Percentiles rank a stretch among this genome's conserved stretches.
phyloP scores from a whole-genome alignment of 139 green algal genomes.

The Haematococcus sp. region DNA sequence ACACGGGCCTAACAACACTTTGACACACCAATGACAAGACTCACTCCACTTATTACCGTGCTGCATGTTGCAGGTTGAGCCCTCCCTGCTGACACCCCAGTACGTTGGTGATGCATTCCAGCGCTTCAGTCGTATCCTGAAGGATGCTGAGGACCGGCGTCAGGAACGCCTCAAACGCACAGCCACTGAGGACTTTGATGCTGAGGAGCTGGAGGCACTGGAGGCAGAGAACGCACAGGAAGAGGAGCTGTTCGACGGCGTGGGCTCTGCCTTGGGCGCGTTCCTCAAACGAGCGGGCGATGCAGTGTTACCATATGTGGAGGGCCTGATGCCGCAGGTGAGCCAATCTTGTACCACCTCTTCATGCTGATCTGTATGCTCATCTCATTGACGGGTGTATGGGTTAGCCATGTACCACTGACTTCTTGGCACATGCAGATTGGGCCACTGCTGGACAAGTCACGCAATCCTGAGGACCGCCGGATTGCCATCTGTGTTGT shows the following conservation, averaged over 20 bases:
- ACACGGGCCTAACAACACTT: too few relatives aligned
- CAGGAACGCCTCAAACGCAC: constrained; percentile 45
- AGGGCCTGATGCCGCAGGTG: constrained; percentile 71
- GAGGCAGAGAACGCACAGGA: constrained; percentile 91
- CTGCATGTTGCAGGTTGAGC: constrained; percentile 52
- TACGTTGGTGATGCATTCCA: constrained; percentile 41
- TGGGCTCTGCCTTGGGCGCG: constrained; percentile 56
- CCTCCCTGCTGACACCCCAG: constrained; percentile 11
- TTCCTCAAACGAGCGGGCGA: constrained; percentile 80
- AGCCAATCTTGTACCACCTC: too few relatives aligned
- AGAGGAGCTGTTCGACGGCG: constrained; percentile 85
- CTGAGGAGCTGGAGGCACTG: constrained; percentile 89
- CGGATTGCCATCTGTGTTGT: constrained; percentile 91
- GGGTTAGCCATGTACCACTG: background rate
- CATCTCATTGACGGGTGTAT: too few relatives aligned
- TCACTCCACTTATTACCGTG: too few relatives aligned
- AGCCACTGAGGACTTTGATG: constrained; percentile 89
- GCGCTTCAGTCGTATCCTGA: constrained; percentile 58
- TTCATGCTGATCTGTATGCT: too few relatives aligned
- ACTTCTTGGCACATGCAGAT: constrained; percentile 33
- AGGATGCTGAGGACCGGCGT: constrained; percentile 63
- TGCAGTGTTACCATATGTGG: constrained; percentile 77
- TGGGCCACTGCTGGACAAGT: constrained; percentile 59
- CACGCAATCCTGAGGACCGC: constrained; percentile 63
- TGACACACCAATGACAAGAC: too few relatives aligned